Evolutionary conservation across 768 basidiomycete species (phyloP).

Genomic region (Termitomyces sp.): DNA sequence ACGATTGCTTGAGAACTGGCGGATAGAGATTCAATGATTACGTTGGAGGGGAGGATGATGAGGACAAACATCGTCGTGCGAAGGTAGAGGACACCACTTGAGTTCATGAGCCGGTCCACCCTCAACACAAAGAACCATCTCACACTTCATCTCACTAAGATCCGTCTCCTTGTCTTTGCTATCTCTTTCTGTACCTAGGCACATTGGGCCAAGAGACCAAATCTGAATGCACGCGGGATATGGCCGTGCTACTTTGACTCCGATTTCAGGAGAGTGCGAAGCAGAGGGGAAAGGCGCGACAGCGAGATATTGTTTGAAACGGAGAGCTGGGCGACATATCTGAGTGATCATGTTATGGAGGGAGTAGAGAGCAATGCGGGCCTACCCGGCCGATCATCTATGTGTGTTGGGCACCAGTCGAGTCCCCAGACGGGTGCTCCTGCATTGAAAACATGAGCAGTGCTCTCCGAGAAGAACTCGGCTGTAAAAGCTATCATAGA

Average conservation of each 20-base stretch:
- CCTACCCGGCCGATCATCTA: constrained; percentile 49
- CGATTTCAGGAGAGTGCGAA: constrained; percentile 61
- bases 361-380: background rate
- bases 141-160: constrained; percentile 58
- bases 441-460: constrained; percentile 72
- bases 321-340: constrained; percentile 45
- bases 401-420: constrained; percentile 87
- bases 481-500: constrained; percentile 31
- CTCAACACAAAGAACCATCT: constrained; percentile 83
- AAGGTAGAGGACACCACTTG: constrained; percentile 92
- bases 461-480: constrained; percentile 49
- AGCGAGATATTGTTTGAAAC: constrained; percentile 75
- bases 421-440: constrained; percentile 89
- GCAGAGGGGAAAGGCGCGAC: constrained; percentile 68
- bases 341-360: background rate
- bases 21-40: background rate
- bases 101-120: constrained; percentile 72
- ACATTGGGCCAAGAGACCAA: constrained; percentile 51
- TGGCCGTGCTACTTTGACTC: constrained; percentile 50
- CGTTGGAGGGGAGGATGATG: background rate
- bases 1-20: constrained; percentile 6
- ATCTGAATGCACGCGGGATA: constrained; percentile 75
- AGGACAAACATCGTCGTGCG: constrained; percentile 49
- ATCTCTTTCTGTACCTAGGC: background rate
- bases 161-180: constrained; percentile 15